Percentiles rank a stretch among this genome's conserved stretches.
Conservation (phyloP, 1,284 basidiomycete species). For the Mycena citricolor region DNA sequence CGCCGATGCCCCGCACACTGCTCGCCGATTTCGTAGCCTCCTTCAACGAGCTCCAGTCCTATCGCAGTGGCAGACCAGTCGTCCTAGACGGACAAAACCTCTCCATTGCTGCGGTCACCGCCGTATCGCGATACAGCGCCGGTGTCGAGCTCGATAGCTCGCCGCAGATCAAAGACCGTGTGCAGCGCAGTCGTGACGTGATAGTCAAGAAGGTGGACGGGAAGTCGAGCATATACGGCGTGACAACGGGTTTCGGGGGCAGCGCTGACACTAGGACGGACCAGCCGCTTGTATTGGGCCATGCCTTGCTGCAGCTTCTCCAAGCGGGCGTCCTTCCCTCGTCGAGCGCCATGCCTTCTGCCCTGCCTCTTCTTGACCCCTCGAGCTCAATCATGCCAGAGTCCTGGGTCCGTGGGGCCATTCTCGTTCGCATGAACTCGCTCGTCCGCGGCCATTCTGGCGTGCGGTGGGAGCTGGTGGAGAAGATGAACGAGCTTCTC, state of each 20-base stretch:
- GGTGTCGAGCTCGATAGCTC: slow-evolving; percentile 54
- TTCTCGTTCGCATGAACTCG: slow-evolving; percentile 83
- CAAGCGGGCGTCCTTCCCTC: slow-evolving; percentile 69
- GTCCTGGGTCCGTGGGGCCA: slow-evolving; percentile 87
- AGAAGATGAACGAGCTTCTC: slow-evolving; percentile 75
- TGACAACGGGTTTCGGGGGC: slow-evolving; percentile 82
- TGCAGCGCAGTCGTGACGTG: slow-evolving; percentile 58
- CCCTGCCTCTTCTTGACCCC: slow-evolving; percentile 65
- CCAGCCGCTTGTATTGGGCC: slow-evolving; percentile 66
- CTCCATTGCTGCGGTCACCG: slow-evolving; percentile 72
- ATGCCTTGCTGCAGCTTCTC: slow-evolving; percentile 79
- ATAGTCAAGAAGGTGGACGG: slow-evolving; percentile 65
- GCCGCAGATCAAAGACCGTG: slow-evolving; percentile 44
- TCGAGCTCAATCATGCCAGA: slow-evolving; percentile 81
- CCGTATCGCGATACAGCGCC: slow-evolving; percentile 64
- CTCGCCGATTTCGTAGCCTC: slow-evolving; percentile 50
- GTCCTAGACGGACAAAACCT: slow-evolving; percentile 68
- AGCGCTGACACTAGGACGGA: slow-evolving; percentile 52
- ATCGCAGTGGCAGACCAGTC: slow-evolving; percentile 62
- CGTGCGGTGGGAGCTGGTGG: slow-evolving; percentile 76
- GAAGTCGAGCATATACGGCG: slow-evolving; percentile 69
- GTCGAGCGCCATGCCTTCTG: slow-evolving; percentile 38
- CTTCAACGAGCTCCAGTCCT: slow-evolving; percentile 50
- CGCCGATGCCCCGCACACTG: slow-evolving; percentile 37
- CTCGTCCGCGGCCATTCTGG: slow-evolving; percentile 85